A percentile compares a stretch with the other conserved stretches of the same genome.
Evolutionary conservation across 2,329 filamentous ascomycete genomes (phyloP).

Genomic region (Fusarium praegraminearum): DNA sequence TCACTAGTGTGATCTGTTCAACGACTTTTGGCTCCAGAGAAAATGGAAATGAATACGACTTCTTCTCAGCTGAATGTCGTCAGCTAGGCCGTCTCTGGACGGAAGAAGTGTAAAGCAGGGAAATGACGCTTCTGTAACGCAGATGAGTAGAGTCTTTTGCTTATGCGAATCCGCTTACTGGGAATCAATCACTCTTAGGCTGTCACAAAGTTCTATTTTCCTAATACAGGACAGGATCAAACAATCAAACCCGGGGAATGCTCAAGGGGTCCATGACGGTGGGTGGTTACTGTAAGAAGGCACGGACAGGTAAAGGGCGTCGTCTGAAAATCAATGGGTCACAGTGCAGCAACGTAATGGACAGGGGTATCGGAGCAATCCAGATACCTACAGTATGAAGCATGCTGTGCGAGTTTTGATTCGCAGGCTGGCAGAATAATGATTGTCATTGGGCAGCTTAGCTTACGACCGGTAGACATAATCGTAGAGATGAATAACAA

Average conservation of each 20-base stretch:
- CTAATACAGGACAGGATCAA: conserved; percentile 4
- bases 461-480: background rate
- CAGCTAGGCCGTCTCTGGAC: background rate
- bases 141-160: background rate
- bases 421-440: conserved; percentile 13
- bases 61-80: conserved; percentile 4
- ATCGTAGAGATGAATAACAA: background rate
- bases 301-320: conserved; percentile 21
- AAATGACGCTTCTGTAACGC: background rate
- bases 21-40: background rate
- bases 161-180: conserved; percentile 23
- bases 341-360: conserved; percentile 30
- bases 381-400: conserved; percentile 6
- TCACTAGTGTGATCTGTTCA: conserved; percentile 3
- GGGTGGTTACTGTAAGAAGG: conserved; percentile 25
- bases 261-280: conserved; percentile 34
- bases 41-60: conserved; percentile 11
- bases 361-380: conserved; percentile 41
- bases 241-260: conserved; percentile 46
- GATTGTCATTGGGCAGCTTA: background rate
- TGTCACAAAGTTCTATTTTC: conserved; percentile 4
- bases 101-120: background rate
- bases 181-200: background rate
- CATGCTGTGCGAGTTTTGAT: conserved; percentile 9
- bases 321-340: conserved; percentile 7